A percentile compares a stretch with the other conserved stretches of the same genome.
These are phyloP conservation scores for Scenedesmus sp. DNA, from an alignment of 163 green algal genomes.

Conservation along the genomic window DNA sequence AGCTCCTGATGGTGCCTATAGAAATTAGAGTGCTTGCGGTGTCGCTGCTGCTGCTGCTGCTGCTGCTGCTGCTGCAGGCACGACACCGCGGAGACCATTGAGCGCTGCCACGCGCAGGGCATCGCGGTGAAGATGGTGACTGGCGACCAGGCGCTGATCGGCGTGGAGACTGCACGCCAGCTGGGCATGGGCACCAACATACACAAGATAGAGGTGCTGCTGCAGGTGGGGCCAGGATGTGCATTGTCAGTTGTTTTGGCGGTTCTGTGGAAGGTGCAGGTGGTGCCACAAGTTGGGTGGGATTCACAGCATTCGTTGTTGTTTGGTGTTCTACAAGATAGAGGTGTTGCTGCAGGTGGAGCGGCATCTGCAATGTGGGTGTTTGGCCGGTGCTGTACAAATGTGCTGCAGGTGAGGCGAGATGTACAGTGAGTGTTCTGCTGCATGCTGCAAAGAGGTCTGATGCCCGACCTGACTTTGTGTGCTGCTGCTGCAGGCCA, in stretches of 20 bases:
- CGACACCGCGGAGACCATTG: slow-evolving; percentile 90
- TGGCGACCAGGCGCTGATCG: slow-evolving; percentile 90
- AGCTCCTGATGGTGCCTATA: no score
- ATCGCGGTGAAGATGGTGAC: slow-evolving; percentile 91
- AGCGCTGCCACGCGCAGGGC: slow-evolving; percentile 69
- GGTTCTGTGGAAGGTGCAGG: not conserved
- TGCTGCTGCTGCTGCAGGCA: slow-evolving; percentile 57
- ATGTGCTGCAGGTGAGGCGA: no score
- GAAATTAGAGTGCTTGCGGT: no score
- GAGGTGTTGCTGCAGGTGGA: no score
- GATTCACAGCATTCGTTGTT: not conserved
- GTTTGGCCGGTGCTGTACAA: no score
- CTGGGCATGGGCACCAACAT: slow-evolving; percentile 88
- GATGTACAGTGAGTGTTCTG: no score
- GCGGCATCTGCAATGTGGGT: no score
- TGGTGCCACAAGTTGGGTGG: no score
- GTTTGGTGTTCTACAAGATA: no score
- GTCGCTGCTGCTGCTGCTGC: not conserved
- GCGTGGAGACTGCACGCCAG: slow-evolving; percentile 87
- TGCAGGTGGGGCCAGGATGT: not conserved
- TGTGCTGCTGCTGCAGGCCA: slow-evolving; percentile 56
- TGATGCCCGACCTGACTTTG: no score
- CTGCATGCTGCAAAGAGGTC: no score
- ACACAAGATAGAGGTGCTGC: slow-evolving; percentile 30
- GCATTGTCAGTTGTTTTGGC: not conserved